A percentile compares a stretch with the other conserved stretches of the same genome.
Conservation (phyloP, 2,329 filamentous ascomycete genomes). For the Aspergillus vadensis region DNA sequence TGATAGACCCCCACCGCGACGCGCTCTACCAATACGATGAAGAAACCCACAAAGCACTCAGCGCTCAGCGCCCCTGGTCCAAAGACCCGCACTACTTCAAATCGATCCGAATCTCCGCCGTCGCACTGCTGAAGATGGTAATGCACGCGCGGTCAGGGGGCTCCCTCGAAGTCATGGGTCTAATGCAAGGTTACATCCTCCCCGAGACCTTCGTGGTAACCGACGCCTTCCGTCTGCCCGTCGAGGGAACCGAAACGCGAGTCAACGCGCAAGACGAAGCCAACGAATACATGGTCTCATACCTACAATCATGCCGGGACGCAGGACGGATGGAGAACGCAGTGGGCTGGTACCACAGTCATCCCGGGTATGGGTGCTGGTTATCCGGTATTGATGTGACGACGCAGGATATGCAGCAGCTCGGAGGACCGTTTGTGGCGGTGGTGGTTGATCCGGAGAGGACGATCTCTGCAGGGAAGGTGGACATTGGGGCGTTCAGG, state of each 20-base stretch:
- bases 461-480: constrained; percentile 90
- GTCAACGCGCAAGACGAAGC: constrained; percentile 96
- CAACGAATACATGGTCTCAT: constrained; percentile 94
- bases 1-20: constrained; percentile 84
- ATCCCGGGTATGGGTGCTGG: constrained; percentile 98
- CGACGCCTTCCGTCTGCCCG: constrained; percentile 88
- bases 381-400: constrained; percentile 91
- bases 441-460: constrained; percentile 96
- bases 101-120: constrained; percentile 86
- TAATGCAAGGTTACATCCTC: constrained; percentile 95
- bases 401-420: constrained; percentile 87
- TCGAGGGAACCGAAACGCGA: constrained; percentile 96
- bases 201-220: constrained; percentile 85
- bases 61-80: constrained; percentile 71
- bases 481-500: constrained; percentile 95
- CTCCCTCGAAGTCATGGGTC: constrained; percentile 89
- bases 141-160: constrained; percentile 98
- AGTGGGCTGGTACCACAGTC: constrained; percentile 97
- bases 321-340: constrained; percentile 83
- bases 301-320: constrained; percentile 73
- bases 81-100: constrained; percentile 86
- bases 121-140: constrained; percentile 96
- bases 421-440: constrained; percentile 87
- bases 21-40: constrained; percentile 84
- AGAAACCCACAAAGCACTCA: constrained; percentile 67